A percentile compares a stretch with the other conserved stretches of the same genome.
phyloP scores from a whole-genome alignment of 371 early-diverging fungal genomes.

The Actinomucor elegans region DNA sequence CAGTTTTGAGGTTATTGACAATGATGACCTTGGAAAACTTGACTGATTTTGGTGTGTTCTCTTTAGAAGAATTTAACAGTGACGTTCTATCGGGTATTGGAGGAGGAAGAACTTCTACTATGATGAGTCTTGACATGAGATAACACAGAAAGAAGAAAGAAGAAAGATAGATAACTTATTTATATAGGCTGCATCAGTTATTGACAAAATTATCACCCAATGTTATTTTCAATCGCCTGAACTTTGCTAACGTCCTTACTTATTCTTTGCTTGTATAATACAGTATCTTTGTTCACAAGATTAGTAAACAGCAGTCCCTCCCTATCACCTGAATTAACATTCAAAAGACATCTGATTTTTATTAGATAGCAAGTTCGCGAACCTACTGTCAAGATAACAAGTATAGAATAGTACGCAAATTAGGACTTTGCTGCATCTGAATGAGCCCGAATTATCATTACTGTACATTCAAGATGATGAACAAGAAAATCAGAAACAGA shows the following conservation, averaged over 20 bases:
- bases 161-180: background rate
- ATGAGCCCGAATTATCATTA: constrained; percentile 20
- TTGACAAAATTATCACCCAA: too few relatives aligned
- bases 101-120: constrained; percentile 5
- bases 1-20: constrained; percentile 12
- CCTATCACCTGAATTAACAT: too few relatives aligned
- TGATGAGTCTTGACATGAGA: constrained; percentile 6
- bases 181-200: too few relatives aligned
- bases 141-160: background rate
- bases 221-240: too few relatives aligned
- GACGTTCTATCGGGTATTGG: background rate
- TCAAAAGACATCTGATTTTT: too few relatives aligned
- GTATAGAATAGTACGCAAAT: too few relatives aligned
- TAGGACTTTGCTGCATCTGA: background rate
- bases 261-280: too few relatives aligned
- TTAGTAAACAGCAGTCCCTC: too few relatives aligned
- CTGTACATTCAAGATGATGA: constrained; percentile 22
- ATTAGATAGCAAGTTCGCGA: too few relatives aligned
- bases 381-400: too few relatives aligned
- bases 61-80: background rate
- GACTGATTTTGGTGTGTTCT: background rate
- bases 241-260: too few relatives aligned
- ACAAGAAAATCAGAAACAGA: constrained; percentile 27
- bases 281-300: too few relatives aligned
- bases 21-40: constrained; percentile 16